Evolutionary conservation across 2,329 filamentous ascomycete genomes (phyloP).

Genomic region (Xylariales sp.): DNA sequence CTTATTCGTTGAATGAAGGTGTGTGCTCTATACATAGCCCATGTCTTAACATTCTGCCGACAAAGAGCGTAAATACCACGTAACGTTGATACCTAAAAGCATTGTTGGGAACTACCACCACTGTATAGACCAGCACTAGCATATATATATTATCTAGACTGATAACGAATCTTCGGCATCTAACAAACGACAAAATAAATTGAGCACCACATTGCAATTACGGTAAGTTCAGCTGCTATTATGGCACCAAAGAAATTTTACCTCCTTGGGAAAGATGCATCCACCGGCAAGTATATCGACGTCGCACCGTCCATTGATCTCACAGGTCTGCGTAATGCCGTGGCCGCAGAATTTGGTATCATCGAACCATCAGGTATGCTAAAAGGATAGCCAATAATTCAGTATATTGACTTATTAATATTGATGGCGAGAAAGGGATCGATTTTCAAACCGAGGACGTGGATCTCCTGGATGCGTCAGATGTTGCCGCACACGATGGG

Average conservation of each 20-base stretch:
- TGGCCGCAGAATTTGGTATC: conserved; percentile 1
- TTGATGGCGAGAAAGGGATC: conserved; percentile 22
- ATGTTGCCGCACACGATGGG: background rate
- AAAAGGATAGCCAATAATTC: too few relatives aligned
- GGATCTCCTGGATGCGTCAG: background rate
- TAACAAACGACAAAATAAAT: too few relatives aligned
- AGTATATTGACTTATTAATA: conserved; percentile 1
- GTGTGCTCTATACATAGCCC: too few relatives aligned
- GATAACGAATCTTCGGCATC: conserved; percentile 1
- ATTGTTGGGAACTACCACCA: background rate
- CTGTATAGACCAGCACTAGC: background rate
- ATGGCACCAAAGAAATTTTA: conserved; percentile 6
- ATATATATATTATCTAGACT: background rate
- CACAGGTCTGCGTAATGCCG: conserved; percentile 1
- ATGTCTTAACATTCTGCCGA: too few relatives aligned
- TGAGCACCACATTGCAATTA: too few relatives aligned
- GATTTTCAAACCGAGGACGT: too few relatives aligned
- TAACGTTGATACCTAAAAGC: too few relatives aligned
- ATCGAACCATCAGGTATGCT: conserved; percentile 1
- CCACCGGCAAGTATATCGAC: background rate
- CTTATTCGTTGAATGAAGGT: too few relatives aligned
- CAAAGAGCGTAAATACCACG: too few relatives aligned
- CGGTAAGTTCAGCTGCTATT: too few relatives aligned
- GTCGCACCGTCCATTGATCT: conserved; percentile 4
- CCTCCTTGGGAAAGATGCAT: background rate